A percentile compares a stretch with the other conserved stretches of the same genome.
Conservation (phyloP, 345 rosid genomes). For the Linum trigynum region DNA sequence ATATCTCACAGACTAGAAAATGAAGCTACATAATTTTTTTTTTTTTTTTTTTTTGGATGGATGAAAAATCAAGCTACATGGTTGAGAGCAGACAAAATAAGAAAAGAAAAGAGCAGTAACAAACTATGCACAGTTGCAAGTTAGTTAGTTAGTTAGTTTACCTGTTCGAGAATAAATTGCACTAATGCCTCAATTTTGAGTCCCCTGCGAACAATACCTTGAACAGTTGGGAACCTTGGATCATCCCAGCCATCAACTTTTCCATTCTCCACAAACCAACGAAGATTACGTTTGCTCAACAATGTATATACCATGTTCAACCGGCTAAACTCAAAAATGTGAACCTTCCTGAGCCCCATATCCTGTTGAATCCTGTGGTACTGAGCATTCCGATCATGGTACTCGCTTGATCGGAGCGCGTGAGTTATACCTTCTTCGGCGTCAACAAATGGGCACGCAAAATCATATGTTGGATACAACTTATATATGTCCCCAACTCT, state of each 20-base stretch:
- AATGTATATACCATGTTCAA: conserved; percentile 82
- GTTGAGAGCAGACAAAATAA: background rate
- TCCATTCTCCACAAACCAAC: conserved; percentile 83
- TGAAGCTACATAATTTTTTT: no score
- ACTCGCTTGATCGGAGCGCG: conserved; percentile 82
- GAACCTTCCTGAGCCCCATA: conserved; percentile 67
- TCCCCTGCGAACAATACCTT: conserved; percentile 91
- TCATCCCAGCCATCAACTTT: conserved; percentile 98
- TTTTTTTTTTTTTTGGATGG: no score
- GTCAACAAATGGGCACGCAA: conserved; percentile 95
- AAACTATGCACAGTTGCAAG: background rate
- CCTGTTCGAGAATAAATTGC: conserved; percentile 94
- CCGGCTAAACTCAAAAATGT: conserved; percentile 74
- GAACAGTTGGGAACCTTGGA: conserved; percentile 96
- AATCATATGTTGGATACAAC: conserved; percentile 94
- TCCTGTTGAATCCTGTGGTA: conserved; percentile 71
- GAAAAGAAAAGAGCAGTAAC: background rate
- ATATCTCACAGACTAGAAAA: background rate
- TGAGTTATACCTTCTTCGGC: conserved; percentile 74
- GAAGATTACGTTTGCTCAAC: conserved; percentile 90
- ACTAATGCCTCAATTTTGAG: conserved; percentile 79
- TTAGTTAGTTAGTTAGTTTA: conserved; percentile 8
- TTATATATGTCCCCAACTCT: conserved; percentile 79
- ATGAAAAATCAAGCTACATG: no score
- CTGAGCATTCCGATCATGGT: conserved; percentile 88